Evolutionary conservation across 2,329 filamentous ascomycete species (phyloP).

Genomic region (Penicillium occitanis): DNA sequence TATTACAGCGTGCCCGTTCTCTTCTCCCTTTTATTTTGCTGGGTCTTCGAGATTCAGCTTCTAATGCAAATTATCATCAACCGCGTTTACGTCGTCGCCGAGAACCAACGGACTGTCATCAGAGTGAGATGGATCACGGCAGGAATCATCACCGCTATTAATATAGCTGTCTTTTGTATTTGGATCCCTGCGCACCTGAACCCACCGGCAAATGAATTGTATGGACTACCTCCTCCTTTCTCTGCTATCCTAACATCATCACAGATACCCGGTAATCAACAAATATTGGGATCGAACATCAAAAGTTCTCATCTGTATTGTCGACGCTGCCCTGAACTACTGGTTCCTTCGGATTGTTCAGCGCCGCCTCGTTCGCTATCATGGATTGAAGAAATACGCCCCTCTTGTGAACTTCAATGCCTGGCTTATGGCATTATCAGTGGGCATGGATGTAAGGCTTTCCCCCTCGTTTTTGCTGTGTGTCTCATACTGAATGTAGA

Average conservation of each 20-base stretch:
- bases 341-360: conserved; percentile 1
- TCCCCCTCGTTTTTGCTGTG: background rate
- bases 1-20: conserved; percentile 15
- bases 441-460: conserved; percentile 1
- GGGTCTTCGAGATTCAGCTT: conserved; percentile 10
- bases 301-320: background rate
- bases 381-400: conserved; percentile 7
- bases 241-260: background rate
- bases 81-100: conserved; percentile 17
- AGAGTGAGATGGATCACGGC: conserved; percentile 40
- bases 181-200: conserved; percentile 42
- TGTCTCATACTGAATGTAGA: conserved; percentile 16
- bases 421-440: background rate
- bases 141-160: conserved; percentile 36
- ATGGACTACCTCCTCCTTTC: background rate
- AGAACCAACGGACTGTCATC: conserved; percentile 26
- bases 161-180: conserved; percentile 39
- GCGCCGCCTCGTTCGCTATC: background rate
- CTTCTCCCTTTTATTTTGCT: conserved; percentile 13
- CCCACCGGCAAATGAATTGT: background rate
- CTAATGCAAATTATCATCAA: conserved; percentile 21
- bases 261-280: conserved; percentile 1
- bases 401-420: conserved; percentile 10
- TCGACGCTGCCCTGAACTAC: conserved; percentile 8
- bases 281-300: background rate